Evolutionary conservation across 2,329 filamentous ascomycete species (phyloP).

Genomic region (Nemania sp.): DNA sequence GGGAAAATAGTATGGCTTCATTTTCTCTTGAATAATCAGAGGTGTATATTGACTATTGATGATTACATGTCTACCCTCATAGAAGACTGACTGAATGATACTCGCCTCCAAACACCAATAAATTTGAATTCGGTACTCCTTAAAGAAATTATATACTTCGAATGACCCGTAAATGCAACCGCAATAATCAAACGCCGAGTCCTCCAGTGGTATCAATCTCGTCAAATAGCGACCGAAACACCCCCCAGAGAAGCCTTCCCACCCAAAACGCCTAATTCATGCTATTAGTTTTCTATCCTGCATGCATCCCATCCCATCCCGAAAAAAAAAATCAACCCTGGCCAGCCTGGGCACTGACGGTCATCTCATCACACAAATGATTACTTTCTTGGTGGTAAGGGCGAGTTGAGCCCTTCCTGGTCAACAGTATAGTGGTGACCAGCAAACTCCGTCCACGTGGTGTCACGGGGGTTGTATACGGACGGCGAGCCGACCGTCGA

Average conservation of each 20-base stretch:
- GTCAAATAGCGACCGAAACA: no score
- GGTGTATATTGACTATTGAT: conserved; percentile 22
- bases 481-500: conserved; percentile 36
- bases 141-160: conserved; percentile 19
- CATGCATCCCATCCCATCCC: neutral
- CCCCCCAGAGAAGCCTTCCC: conserved; percentile 18
- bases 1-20: conserved; percentile 13
- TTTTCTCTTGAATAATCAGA: conserved; percentile 11
- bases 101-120: conserved; percentile 2
- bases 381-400: conserved; percentile 35
- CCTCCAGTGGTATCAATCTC: conserved; percentile 31
- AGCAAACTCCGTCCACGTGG: conserved; percentile 49
- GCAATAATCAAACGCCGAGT: conserved; percentile 13
- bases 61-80: neutral
- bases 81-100: neutral
- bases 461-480: conserved; percentile 33
- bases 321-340: neutral
- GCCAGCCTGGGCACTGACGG: neutral
- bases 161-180: conserved; percentile 6
- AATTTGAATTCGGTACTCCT: conserved; percentile 3
- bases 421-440: conserved; percentile 45
- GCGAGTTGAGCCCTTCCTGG: conserved; percentile 18
- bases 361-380: neutral
- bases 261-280: conserved; percentile 26
- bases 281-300: conserved; percentile 14